These are phyloP conservation scores for Fusarium pseudonygamai DNA, from an alignment of 2,329 filamentous ascomycete genomes.

Conservation along the genomic window DNA sequence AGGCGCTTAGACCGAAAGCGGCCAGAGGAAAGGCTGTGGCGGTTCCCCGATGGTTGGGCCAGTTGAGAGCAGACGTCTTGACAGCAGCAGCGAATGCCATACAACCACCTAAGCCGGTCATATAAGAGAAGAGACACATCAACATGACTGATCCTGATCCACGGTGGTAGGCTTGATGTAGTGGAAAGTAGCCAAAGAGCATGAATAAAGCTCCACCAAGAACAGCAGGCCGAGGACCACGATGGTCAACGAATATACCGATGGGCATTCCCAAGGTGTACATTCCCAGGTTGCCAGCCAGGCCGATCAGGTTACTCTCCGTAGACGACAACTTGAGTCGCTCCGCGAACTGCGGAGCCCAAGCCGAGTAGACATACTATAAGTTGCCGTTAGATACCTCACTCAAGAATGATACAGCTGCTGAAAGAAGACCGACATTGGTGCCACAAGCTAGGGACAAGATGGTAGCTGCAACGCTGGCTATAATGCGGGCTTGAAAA, in stretches of 20 bases:
- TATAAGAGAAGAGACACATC: conserved; percentile 84
- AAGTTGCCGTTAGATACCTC: conserved; percentile 16
- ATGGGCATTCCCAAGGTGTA: conserved; percentile 90
- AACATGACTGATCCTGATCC: conserved; percentile 67
- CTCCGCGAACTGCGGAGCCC: conserved; percentile 95
- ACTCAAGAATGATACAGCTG: not conserved
- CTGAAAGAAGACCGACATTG: conserved; percentile 69
- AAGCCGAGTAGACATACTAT: conserved; percentile 98
- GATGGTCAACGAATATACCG: conserved; percentile 85
- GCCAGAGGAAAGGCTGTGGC: conserved; percentile 94
- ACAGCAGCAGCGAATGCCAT: conserved; percentile 89
- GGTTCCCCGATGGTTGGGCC: conserved; percentile 89
- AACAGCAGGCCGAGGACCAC: conserved; percentile 82
- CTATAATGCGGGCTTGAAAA: conserved; percentile 76
- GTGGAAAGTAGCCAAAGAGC: conserved; percentile 83
- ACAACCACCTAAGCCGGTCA: conserved; percentile 89
- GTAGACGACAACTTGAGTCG: conserved; percentile 89
- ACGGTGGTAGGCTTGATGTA: conserved; percentile 79
- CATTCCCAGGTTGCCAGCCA: conserved; percentile 91
- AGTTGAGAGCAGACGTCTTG: conserved; percentile 89
- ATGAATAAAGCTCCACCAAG: conserved; percentile 78
- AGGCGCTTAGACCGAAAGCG: conserved; percentile 92
- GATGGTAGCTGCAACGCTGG: conserved; percentile 83
- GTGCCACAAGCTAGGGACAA: conserved; percentile 92
- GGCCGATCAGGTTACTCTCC: conserved; percentile 88